Base-by-base conservation (phyloP, 805 yeast genomes). In the Teunomyces gatunensis region DNA sequence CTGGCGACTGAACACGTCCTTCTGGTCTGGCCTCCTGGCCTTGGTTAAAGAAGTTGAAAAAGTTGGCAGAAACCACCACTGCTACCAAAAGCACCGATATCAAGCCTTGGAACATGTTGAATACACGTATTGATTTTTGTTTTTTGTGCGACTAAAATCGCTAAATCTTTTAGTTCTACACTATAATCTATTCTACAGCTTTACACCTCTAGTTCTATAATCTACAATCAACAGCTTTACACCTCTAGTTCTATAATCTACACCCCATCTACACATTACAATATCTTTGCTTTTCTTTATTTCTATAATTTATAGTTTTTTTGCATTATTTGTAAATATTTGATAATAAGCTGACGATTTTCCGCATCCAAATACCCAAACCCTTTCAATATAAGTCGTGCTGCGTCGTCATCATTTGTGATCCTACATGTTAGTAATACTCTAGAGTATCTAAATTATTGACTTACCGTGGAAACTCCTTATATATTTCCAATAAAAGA, bases 1-100 rank as follows among this genome's bases (percentile, higher is more conserved):
- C 64, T 12, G 63, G 68, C 18, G 58, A 61, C 39, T 59, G 69
- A 13, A 42, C 54, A 17, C 51, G 50, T 6, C 57, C 58, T 41
- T 64, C 65, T 21, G 60, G 65, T 17, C 54, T 59, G 32, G 59
- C 57, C 20, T 54, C 59, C 17, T 54, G 50, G 4, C 49, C 45
- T 18, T 51, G 44, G 29, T 54, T 46, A 45, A 72, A 61, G 43
- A 71, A 69, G 49, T 72, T 68, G 52, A 72, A 72, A 37, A 71
- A 44, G 47, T 56, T 58, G 18, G 74, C 75, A 12, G 54, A 51
- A 3, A 49, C 65, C 2, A 57, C 36, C 7, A 61, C 49, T 5
- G 53, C 44, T 11, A 49, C 39, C 23, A 47, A 15, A 13, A 55
- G 46, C 5, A 47, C 20, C 15, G 46, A 15, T n/a, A 44, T 18